A percentile compares a stretch with the other conserved stretches of the same genome.
Evolutionary conservation across 441 rosid genomes (phyloP).

Genomic region (Erysimum pusillum): DNA sequence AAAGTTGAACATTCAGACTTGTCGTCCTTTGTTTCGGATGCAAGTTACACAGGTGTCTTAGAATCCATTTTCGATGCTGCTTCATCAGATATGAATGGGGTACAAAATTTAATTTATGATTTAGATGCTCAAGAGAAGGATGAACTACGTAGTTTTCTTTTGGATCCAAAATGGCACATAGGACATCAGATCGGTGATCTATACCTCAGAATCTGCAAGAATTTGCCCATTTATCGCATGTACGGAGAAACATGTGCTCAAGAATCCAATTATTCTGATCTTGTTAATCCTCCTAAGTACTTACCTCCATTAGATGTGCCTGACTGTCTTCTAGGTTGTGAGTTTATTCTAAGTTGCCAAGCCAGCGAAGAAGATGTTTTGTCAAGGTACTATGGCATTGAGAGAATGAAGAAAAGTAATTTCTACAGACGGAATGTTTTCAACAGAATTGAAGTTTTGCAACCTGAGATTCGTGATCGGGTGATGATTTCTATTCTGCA

Average conservation of each 20-base stretch:
- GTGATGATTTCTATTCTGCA: constrained; percentile 88
- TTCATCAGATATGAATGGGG: constrained; percentile 56
- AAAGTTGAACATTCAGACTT: constrained; percentile 83
- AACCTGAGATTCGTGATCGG: constrained; percentile 78
- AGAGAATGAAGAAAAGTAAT: constrained; percentile 84
- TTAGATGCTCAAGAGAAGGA: constrained; percentile 77
- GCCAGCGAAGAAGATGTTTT: constrained; percentile 77
- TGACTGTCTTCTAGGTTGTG: constrained; percentile 69
- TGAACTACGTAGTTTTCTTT: constrained; percentile 81
- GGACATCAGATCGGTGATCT: constrained; percentile 62
- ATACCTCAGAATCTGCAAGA: constrained; percentile 72
- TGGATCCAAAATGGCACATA: constrained; percentile 89
- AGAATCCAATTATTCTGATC: constrained; percentile 71
- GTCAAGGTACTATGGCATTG: constrained; percentile 74
- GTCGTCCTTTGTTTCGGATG: constrained; percentile 73
- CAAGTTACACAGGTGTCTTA: constrained; percentile 77
- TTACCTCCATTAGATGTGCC: constrained; percentile 85
- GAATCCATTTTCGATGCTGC: constrained; percentile 75
- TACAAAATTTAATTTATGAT: constrained; percentile 53
- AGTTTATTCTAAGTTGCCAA: constrained; percentile 70
- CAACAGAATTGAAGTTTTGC: constrained; percentile 66
- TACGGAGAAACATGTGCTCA: constrained; percentile 61
- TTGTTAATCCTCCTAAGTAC: constrained; percentile 80
- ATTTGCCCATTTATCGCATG: constrained; percentile 81
- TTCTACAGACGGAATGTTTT: constrained; percentile 87